Base-by-base conservation (phyloP, 2,329 filamentous ascomycete genomes). In the Hypocreales sp. region DNA sequence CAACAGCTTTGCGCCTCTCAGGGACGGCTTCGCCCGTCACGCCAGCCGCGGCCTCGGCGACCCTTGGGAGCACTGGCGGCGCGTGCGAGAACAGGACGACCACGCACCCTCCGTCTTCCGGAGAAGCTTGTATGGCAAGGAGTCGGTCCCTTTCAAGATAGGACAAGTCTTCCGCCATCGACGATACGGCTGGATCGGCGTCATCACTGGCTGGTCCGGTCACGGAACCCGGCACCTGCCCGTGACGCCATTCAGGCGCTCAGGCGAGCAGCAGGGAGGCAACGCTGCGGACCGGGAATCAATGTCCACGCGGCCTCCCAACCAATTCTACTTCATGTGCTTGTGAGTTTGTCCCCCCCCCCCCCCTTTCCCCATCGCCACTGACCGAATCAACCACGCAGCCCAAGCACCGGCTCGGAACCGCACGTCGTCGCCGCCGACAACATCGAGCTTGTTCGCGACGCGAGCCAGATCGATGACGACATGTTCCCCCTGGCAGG, bases 171-270 rank as follows among this genome's bases (percentile, higher is more conserved):
- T 95, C 46, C 67, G 65, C 25, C 90, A 98, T 52, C 72, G 64
- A 34, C 68, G 84, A 24, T 93, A 90, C 47, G 59, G 66, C 13
- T 93, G 87, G 47, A 60, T 75, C 26, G 86, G 78, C 12, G 67
- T 92, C 15, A 79, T 98, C 32, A 81, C 79, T 10, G 86, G 86
- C n/a, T 98, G 87, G 86, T 75, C 79, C 26, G 55, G 60, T 45
- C 61, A 64, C 27, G 41, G 39, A 26, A 40, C 41, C 20, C 39
- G 41, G 20, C 39, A 37, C 20, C 31, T 47, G 15, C 37, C 44
- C 23, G 41, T 20, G 18, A 20, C 7, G 18, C 18, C 18, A 20
- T 20, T 10, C 7, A 20, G 7, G 10, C 18, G 7, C 18, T n/a
- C n/a, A n/a, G n/a, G n/a, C 25, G 41, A 42, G 29, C 38, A 40